These are phyloP conservation scores for Eimeria praecox DNA, from an alignment of 169 alveolate genomes.

Conservation along the genomic window DNA sequence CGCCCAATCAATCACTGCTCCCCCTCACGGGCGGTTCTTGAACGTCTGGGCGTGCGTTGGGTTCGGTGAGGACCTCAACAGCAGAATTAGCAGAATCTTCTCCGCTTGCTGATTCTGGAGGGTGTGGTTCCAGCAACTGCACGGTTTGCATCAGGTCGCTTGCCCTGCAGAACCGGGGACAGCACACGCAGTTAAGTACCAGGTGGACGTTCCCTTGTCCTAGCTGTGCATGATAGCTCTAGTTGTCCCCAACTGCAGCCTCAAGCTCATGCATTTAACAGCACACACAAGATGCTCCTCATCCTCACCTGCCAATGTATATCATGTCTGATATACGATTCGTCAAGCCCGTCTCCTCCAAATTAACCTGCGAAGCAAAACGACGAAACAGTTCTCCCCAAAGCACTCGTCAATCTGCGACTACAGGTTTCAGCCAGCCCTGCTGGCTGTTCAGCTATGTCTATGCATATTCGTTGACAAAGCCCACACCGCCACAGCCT, in stretches of 20 bases:
- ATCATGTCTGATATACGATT: constrained; percentile 59
- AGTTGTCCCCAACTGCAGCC: too few relatives aligned
- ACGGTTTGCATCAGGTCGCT: constrained; percentile 41
- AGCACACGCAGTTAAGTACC: not conserved
- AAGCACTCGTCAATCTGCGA: too few relatives aligned
- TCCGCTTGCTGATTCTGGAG: constrained; percentile 17
- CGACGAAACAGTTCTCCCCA: too few relatives aligned
- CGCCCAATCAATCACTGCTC: not conserved
- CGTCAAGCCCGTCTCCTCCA: constrained; percentile 73
- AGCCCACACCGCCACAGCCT: not conserved
- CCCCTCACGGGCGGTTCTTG: not conserved
- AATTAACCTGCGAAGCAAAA: constrained; percentile 21
- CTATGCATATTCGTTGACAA: not conserved
- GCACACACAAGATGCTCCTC: not conserved
- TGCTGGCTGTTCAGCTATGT: too few relatives aligned
- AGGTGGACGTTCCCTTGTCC: too few relatives aligned
- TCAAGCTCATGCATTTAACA: too few relatives aligned
- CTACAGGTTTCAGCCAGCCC: not conserved
- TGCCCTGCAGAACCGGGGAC: constrained; percentile 15
- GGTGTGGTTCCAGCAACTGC: constrained; percentile 9
- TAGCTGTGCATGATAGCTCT: too few relatives aligned
- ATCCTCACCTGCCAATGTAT: constrained; percentile 40
- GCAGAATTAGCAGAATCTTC: too few relatives aligned
- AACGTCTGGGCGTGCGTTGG: not conserved
- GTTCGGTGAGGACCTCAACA: not conserved